Evolutionary conservation across 768 basidiomycete species (phyloP), one percentile per base, ranked within the genome.

Genomic region (Termitomyces sp.): DNA sequence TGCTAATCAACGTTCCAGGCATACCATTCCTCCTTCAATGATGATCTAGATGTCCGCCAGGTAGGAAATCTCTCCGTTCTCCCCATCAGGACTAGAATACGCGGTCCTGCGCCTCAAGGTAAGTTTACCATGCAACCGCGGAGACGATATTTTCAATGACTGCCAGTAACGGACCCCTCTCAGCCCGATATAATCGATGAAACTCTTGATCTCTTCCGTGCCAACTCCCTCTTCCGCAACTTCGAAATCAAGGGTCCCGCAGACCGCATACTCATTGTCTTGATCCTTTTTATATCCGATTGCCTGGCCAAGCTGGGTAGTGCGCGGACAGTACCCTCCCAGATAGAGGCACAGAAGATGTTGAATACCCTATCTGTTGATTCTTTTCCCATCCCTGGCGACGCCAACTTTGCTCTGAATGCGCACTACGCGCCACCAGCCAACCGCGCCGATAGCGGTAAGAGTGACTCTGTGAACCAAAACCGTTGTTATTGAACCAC

Each of bases 171-270:
- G 56, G 92, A 96, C 70, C 79, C 85, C 1, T 81, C 83, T 9
- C 76, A 85, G 59, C 81, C 84, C 28, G 97, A 99, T 72, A 94
- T 98, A 65, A 82, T 98, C 63, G 95, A 98, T 73, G 97, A 99
- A 74, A 88, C 94, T 1, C 79, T 99, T 47, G 92, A 96, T 75
- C 85, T 98, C 59, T 99, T 99, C 77, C 90, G 97, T 56, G 95
- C 96, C 68, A 99, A 99, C 75, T 97, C 95, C 38, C 88, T 99
- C 60, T 99, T 99, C 77, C 89, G 97, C 68, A 98, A 98, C 77
- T 99, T 98, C 66, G 97, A 99, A 79, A 98, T 99, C 83, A 96
- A 98, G 71, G 95, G 94, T 18, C 92, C 93, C 55, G 94, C 94
- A 53, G 95, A 97, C 79, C 87, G 95, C 58, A 86, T 93, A 42